Percentiles rank a stretch among this genome's conserved stretches.
Conservation (phyloP, 441 rosid genomes). For the Monsonia emarginata region DNA sequence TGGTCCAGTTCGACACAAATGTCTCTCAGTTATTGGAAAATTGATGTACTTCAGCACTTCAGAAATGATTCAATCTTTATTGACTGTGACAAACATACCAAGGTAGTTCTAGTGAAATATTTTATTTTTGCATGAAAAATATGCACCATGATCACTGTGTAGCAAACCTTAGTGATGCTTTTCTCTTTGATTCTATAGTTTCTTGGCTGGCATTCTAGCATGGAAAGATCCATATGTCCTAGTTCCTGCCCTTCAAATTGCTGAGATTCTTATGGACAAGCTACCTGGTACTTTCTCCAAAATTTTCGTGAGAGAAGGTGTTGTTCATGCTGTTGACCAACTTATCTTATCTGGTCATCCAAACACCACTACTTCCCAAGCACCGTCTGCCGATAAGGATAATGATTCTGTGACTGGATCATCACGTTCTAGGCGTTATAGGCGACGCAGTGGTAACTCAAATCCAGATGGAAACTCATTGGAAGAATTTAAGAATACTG, state of each 20-base stretch:
- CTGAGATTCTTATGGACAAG: constrained; percentile 96
- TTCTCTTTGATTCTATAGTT: constrained; percentile 36
- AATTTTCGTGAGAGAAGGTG: constrained; percentile 94
- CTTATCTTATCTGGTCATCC: constrained; percentile 68
- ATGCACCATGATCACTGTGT: neutral
- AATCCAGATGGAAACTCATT: constrained; percentile 55
- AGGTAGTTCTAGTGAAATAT: constrained; percentile 39
- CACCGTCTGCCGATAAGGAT: constrained; percentile 58
- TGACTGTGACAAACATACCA: constrained; percentile 78
- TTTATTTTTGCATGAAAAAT: constrained; percentile 7
- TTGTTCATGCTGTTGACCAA: constrained; percentile 96
- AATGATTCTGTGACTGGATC: constrained; percentile 61
- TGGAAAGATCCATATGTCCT: constrained; percentile 99
- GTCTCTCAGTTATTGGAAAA: constrained; percentile 92
- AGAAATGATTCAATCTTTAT: constrained; percentile 82
- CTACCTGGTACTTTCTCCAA: constrained; percentile 93
- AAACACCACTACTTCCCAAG: constrained; percentile 32
- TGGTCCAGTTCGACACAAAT: constrained; percentile 89
- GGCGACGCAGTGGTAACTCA: constrained; percentile 62
- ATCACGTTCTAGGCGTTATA: constrained; percentile 83
- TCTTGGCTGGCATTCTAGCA: constrained; percentile 93
- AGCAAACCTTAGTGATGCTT: constrained; percentile 13
- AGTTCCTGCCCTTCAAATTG: constrained; percentile 97
- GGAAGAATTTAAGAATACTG: constrained; percentile 57
- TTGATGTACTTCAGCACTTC: constrained; percentile 87